Base-by-base conservation (phyloP, 352 stramenopile species). In the Pythium folliculosum region DNA sequence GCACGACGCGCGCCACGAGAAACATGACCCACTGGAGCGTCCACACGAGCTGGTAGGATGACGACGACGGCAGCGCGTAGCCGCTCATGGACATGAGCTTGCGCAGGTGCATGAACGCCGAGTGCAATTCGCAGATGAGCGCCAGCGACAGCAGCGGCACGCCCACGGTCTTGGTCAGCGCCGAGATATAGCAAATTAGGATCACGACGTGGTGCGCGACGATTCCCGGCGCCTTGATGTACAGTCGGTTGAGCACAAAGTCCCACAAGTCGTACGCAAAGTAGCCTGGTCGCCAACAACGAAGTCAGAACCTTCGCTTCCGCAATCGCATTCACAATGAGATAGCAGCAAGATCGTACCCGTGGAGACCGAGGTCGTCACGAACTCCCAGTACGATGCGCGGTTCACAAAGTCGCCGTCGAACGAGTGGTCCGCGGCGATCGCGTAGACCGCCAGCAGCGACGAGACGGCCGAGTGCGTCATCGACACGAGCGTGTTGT, bases 221-320 rank as follows among this genome's bases (percentile, higher is more conserved):
- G 60, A 93, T 90, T 27, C 77, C 78, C 10, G 82, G 81, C 0
- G 82, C 73, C 65, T 91, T 91, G 70, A 88, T 73, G 65, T 93
- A 91, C 40, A 93, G 66, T 0, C 80, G 71, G 45, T 93, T 81
- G 27, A 91, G 72, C 70, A 90, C 67, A 44, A 84, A 93, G 66
- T 93, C 85, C 80, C 81, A 89, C 54, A 91, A 78, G 53, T 93
- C 85, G 58, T 93, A 91, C n/a, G 79, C 82, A 69, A 93, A 93
- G 65, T 93, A 93, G 17, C 85, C 65, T 75, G 38, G 17, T 62
- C 23, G 22, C 10, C 9, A 9, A 23, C 10, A 30, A 53, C 5
- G 4, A 40, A 12, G 40, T 47, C 17, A 47, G 40, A 5, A n/a
- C 14, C n/a, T n/a, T n/a, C n/a, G n/a, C 35, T 16, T 16, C 4